Evolutionary conservation across 2,329 filamentous ascomycete species (phyloP).

Genomic region (Chalaropsis ovoidea): DNA sequence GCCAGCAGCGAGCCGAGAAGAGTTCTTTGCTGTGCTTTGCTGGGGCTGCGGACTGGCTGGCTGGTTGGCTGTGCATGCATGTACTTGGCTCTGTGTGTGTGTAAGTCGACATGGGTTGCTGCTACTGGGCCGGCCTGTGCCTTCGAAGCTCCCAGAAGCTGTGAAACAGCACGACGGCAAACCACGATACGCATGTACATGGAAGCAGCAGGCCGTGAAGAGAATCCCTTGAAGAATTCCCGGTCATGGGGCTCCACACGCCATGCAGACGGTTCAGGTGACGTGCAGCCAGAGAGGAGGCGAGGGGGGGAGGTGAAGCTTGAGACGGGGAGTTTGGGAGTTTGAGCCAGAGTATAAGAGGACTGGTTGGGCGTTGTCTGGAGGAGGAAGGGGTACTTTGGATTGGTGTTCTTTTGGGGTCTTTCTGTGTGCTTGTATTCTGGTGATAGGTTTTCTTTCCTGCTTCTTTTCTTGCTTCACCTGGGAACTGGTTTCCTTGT

Average conservation of each 20-base stretch:
- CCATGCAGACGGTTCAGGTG: slow-evolving; percentile 13
- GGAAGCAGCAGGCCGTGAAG: too few relatives aligned
- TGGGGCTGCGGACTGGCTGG: too few relatives aligned
- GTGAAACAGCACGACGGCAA: neutral
- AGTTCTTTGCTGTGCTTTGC: too few relatives aligned
- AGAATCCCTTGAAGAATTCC: slow-evolving; percentile 2
- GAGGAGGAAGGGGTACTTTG: neutral
- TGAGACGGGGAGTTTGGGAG: neutral
- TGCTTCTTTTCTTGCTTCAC: neutral
- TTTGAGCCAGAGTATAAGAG: neutral
- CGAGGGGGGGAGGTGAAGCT: neutral
- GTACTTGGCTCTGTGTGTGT: too few relatives aligned
- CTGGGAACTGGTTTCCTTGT: slow-evolving; percentile 25
- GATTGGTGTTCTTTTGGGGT: neutral
- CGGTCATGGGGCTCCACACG: neutral
- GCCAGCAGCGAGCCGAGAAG: too few relatives aligned
- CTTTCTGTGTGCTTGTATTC: neutral
- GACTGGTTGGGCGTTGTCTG: neutral
- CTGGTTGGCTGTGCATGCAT: too few relatives aligned
- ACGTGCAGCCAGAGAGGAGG: neutral
- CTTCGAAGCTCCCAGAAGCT: slow-evolving; percentile 6
- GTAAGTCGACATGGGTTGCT: neutral
- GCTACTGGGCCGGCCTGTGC: too few relatives aligned
- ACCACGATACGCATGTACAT: neutral
- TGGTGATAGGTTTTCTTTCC: neutral